These are phyloP conservation scores for Aegle marmelos DNA, from an alignment of 345 rosid species.

Conservation along the genomic window DNA sequence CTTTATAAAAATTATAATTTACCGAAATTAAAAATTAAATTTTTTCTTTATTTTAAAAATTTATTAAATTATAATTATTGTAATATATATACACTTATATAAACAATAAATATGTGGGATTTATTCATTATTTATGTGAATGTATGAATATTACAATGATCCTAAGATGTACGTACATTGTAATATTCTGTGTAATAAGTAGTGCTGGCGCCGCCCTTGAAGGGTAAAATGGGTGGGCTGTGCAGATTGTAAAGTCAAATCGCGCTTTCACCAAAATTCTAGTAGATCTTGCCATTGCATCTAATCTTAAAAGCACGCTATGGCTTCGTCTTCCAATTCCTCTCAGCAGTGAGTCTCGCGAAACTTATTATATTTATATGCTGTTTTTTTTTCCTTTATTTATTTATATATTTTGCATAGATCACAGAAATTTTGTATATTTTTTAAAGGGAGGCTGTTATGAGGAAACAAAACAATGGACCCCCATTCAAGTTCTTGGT, in stretches of 20 bases:
- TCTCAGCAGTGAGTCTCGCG: constrained; percentile 21
- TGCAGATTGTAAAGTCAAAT: too few species aligned
- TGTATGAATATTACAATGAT: too few species aligned
- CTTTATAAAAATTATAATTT: too few species aligned
- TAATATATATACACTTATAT: too few species aligned
- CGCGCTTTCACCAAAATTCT: not conserved
- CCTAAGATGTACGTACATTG: too few species aligned
- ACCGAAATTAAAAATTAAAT: too few species aligned
- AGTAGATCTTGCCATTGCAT: not conserved
- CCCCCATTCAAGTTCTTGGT: constrained; percentile 72
- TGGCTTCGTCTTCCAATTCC: constrained; percentile 30
- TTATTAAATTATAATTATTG: too few species aligned
- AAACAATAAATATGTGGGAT: too few species aligned
- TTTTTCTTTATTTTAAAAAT: too few species aligned
- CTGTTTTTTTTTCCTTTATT: not conserved
- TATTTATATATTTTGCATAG: not conserved
- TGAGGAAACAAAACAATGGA: constrained; percentile 51
- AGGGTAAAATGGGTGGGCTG: not conserved
- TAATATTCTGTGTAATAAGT: too few species aligned
- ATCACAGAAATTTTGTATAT: not conserved
- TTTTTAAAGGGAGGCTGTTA: constrained; percentile 24
- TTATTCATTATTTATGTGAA: too few species aligned
- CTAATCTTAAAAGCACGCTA: not conserved
- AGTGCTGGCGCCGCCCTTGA: not conserved
- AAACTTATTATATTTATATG: not conserved